phyloP scores from a whole-genome alignment of 2,329 filamentous ascomycete genomes.

The Simplicillium aogashimaense region DNA sequence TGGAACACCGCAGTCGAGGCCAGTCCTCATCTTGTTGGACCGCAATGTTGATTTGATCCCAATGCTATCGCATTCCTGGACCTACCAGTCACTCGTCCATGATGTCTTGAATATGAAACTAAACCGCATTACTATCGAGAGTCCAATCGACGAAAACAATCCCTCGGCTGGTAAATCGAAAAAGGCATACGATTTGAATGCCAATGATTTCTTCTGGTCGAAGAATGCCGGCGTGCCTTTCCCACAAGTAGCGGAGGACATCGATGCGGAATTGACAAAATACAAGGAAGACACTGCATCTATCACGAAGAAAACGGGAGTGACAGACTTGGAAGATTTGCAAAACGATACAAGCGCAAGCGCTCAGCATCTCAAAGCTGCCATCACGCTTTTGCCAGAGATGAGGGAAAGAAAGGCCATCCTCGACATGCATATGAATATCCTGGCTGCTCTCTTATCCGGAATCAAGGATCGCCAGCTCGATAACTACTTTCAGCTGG shows the following conservation, averaged over 20 bases:
- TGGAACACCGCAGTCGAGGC: conserved; percentile 62
- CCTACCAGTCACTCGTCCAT: conserved; percentile 74
- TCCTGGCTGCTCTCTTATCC: conserved; percentile 62
- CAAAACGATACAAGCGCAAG: conserved; percentile 82
- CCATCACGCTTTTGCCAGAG: conserved; percentile 86
- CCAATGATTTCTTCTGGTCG: conserved; percentile 93
- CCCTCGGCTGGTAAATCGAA: conserved; percentile 68
- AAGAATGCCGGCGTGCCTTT: conserved; percentile 88
- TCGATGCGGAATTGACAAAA: conserved; percentile 82
- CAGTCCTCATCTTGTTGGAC: conserved; percentile 87
- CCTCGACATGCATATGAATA: conserved; percentile 99
- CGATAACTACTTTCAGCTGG: conserved; percentile 91
- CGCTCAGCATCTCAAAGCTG: conserved; percentile 89
- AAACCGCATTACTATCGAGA: conserved; percentile 90
- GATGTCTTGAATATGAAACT: conserved; percentile 51
- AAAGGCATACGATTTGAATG: conserved; percentile 80
- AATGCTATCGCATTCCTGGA: conserved; percentile 92
- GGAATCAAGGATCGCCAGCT: conserved; percentile 93
- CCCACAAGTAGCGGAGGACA: conserved; percentile 92
- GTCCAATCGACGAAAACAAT: conserved; percentile 67
- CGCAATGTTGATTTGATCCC: conserved; percentile 92
- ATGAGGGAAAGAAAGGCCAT: conserved; percentile 85
- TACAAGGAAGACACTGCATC: conserved; percentile 95
- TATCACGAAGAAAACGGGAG: conserved; percentile 90
- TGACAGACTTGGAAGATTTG: conserved; percentile 84